A percentile compares a stretch with the other conserved stretches of the same genome.
Evolutionary conservation across 2,329 filamentous ascomycete genomes (phyloP).

Genomic region (Metarhizium guizhouense): DNA sequence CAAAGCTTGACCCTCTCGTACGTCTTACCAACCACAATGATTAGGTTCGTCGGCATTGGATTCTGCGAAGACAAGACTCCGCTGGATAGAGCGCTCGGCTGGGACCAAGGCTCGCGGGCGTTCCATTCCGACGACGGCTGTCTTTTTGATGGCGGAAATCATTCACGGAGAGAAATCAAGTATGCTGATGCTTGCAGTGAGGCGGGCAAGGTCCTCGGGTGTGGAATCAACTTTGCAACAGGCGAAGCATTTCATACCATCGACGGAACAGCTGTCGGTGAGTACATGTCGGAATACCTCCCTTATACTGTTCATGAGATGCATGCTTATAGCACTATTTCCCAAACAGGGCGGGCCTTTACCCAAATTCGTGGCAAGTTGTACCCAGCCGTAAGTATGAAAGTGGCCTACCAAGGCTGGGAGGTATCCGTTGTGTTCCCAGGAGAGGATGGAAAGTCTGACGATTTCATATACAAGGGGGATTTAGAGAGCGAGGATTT

Average conservation of each 20-base stretch:
- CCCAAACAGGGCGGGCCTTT: background rate
- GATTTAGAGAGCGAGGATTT: background rate
- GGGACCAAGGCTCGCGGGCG: no score
- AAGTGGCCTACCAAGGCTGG: background rate
- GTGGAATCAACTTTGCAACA: background rate
- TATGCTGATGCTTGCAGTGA: no score
- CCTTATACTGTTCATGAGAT: no score
- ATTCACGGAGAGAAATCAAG: no score
- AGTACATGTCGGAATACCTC: background rate
- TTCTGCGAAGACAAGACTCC: no score
- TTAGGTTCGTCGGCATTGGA: no score
- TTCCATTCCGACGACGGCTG: no score
- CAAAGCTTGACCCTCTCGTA: no score
- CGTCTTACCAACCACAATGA: no score
- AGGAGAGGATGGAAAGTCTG: background rate
- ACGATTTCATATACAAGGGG: background rate
- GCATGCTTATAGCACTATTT: background rate
- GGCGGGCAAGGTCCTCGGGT: no score
- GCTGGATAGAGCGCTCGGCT: no score
- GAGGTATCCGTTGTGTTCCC: background rate
- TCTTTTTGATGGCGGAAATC: no score
- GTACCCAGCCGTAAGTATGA: background rate
- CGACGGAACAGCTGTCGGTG: background rate
- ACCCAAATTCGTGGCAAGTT: background rate
- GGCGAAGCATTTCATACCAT: background rate